These are phyloP conservation scores for Arthrobotrys megalospora DNA, from an alignment of 2,329 filamentous ascomycete species.

Conservation along the genomic window DNA sequence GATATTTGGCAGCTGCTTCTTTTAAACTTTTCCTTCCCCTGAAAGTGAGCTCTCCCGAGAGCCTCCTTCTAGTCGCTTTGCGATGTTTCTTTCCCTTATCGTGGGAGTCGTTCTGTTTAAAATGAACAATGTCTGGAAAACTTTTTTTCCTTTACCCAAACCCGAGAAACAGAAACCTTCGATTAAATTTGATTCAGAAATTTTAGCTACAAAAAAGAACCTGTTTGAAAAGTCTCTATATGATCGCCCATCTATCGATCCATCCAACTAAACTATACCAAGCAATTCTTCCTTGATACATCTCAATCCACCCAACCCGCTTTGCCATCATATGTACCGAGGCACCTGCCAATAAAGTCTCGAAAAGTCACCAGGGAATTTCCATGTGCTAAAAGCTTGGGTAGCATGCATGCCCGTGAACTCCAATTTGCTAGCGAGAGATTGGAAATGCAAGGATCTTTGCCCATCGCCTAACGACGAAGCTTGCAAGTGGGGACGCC, in stretches of 20 bases:
- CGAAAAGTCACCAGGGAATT: constrained; percentile 28
- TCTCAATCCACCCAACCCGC: constrained; percentile 13
- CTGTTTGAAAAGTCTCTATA: constrained; percentile 10
- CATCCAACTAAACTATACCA: constrained; percentile 17
- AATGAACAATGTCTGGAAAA: constrained; percentile 21
- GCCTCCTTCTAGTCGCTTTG: constrained; percentile 7
- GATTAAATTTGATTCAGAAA: constrained; percentile 9
- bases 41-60: constrained; percentile 20
- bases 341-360: constrained; percentile 29
- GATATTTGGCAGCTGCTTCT: constrained; percentile 34
- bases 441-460: constrained; percentile 36
- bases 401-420: constrained; percentile 40
- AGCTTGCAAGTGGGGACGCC: constrained; percentile 17
- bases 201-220: background rate
- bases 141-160: background rate
- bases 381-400: constrained; percentile 54
- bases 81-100: constrained; percentile 14
- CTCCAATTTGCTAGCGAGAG: constrained; percentile 24
- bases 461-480: constrained; percentile 25
- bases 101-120: constrained; percentile 1
- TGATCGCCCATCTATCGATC: constrained; percentile 25
- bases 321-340: constrained; percentile 44
- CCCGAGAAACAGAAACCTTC: constrained; percentile 18
- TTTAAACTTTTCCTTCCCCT: constrained; percentile 27
- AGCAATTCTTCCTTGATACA: constrained; percentile 51